Evolutionary conservation across 2,329 filamentous ascomycete species (phyloP).

Genomic region (Paecilomyces formosus): DNA sequence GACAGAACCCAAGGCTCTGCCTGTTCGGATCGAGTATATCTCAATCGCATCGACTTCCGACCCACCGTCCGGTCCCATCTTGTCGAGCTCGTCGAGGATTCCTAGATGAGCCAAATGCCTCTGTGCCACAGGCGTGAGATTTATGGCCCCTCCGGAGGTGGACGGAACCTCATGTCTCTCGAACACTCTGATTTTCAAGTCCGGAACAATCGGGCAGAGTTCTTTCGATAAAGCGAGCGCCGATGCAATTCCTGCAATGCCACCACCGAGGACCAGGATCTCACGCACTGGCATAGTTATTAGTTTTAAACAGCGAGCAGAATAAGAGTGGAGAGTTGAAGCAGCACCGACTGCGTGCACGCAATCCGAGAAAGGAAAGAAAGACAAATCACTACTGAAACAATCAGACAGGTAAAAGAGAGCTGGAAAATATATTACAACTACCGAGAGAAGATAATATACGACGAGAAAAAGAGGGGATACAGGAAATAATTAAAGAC

Average conservation of each 20-base stretch:
- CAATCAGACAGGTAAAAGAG: background rate
- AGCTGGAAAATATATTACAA: background rate
- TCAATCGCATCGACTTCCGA: slow-evolving; percentile 34
- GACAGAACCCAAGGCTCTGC: slow-evolving; percentile 28
- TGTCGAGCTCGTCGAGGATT: slow-evolving; percentile 29
- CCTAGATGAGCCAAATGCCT: slow-evolving; percentile 36
- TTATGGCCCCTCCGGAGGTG: slow-evolving; percentile 38
- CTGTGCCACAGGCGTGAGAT: slow-evolving; percentile 37
- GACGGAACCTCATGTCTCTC: slow-evolving; percentile 34
- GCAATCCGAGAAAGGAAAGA: background rate
- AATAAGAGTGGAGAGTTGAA: background rate
- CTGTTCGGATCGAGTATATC: slow-evolving; percentile 34
- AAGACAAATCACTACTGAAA: background rate
- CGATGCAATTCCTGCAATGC: slow-evolving; percentile 27
- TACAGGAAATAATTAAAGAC: background rate
- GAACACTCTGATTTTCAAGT: slow-evolving; percentile 29
- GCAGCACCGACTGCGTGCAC: background rate
- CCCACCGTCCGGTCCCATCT: slow-evolving; percentile 31
- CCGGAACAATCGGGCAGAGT: slow-evolving; percentile 23
- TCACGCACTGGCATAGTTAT: background rate
- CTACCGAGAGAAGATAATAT: background rate
- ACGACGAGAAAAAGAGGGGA: background rate
- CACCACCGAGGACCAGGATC: slow-evolving; percentile 26
- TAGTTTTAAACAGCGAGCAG: background rate
- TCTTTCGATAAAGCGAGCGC: slow-evolving; percentile 25